A percentile compares a stretch with the other conserved stretches of the same genome.
Evolutionary conservation across 352 stramenopile species (phyloP).

Genomic region (Pythium utonaiense): DNA sequence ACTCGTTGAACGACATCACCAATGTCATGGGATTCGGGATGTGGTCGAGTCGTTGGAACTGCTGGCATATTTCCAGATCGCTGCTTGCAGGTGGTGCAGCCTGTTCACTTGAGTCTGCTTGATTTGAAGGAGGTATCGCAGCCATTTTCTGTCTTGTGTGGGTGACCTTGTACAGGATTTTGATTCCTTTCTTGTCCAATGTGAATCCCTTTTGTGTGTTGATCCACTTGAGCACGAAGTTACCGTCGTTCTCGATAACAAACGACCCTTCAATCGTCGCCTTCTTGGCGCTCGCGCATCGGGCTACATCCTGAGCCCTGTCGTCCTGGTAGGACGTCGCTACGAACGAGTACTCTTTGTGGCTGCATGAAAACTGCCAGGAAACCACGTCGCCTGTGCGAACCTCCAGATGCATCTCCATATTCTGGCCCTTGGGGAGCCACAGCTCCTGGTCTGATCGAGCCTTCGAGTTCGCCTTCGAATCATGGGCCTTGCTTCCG

Average conservation of each 20-base stretch:
- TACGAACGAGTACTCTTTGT: slow-evolving; percentile 57
- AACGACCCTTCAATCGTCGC: slow-evolving; percentile 46
- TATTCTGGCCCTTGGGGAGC: slow-evolving; percentile 53
- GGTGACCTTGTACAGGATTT: slow-evolving; percentile 51
- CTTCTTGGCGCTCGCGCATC: slow-evolving; percentile 67
- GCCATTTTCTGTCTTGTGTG: slow-evolving; percentile 35
- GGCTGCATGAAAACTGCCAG: slow-evolving; percentile 61
- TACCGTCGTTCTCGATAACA: slow-evolving; percentile 50
- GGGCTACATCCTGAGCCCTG: slow-evolving; percentile 39
- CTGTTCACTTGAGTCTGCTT: slow-evolving; percentile 2
- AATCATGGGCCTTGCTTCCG: slow-evolving; percentile 10
- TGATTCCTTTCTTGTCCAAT: slow-evolving; percentile 56
- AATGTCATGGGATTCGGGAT: slow-evolving; percentile 68
- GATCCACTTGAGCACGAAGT: slow-evolving; percentile 70
- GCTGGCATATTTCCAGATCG: slow-evolving; percentile 48
- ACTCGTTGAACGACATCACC: slow-evolving; percentile 66
- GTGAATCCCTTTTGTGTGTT: slow-evolving; percentile 69
- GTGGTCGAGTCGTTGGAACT: slow-evolving; percentile 50
- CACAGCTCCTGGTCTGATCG: slow-evolving; percentile 28
- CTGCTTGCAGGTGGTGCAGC: slow-evolving; percentile 24
- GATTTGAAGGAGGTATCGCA: neutral
- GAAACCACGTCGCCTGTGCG: slow-evolving; percentile 52
- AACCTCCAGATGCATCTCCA: slow-evolving; percentile 84
- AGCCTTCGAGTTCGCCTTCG: neutral
- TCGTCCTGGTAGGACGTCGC: slow-evolving; percentile 64